Evolutionary conservation across 257 asterid species (phyloP).

Genomic region (Nyctanthes arbortristis): DNA sequence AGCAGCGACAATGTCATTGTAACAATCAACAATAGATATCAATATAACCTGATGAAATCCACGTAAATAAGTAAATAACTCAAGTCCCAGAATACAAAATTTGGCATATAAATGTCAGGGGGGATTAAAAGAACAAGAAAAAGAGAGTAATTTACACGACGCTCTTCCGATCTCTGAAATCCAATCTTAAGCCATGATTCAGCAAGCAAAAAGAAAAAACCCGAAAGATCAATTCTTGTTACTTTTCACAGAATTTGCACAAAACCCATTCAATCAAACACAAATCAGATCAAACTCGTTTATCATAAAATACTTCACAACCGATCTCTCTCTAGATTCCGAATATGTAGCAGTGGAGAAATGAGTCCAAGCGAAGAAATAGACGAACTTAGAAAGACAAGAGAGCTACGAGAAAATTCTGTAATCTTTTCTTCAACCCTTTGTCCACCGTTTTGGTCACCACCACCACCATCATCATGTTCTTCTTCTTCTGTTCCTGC

Average conservation of each 20-base stretch:
- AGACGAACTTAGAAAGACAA: slow-evolving; percentile 31
- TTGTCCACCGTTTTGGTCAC: too few relatives aligned
- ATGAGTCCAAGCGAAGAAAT: neutral
- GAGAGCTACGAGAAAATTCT: slow-evolving; percentile 6
- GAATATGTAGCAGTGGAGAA: slow-evolving; percentile 17
- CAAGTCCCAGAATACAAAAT: neutral
- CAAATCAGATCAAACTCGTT: slow-evolving; percentile 32
- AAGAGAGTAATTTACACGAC: too few relatives aligned
- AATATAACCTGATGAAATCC: neutral
- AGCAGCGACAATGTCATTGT: neutral
- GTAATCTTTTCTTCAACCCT: slow-evolving; percentile 41
- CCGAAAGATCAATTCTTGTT: slow-evolving; percentile 5
- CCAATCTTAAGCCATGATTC: neutral
- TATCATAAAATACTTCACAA: slow-evolving; percentile 4
- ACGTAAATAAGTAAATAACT: neutral
- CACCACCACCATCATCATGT: slow-evolving; percentile 14
- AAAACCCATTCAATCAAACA: slow-evolving; percentile 13
- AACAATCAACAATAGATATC: neutral
- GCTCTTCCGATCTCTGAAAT: too few relatives aligned
- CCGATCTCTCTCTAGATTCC: slow-evolving; percentile 10
- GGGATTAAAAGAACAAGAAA: too few relatives aligned
- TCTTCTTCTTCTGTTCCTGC: slow-evolving; percentile 24
- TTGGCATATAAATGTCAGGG: neutral
- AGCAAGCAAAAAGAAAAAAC: neutral
- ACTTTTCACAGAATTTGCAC: slow-evolving; percentile 4